Percentiles rank a stretch among this genome's conserved stretches.
phyloP scores from a whole-genome alignment of 495 filamentous ascomycete genomes.

The Penicillium ochrochloron region DNA sequence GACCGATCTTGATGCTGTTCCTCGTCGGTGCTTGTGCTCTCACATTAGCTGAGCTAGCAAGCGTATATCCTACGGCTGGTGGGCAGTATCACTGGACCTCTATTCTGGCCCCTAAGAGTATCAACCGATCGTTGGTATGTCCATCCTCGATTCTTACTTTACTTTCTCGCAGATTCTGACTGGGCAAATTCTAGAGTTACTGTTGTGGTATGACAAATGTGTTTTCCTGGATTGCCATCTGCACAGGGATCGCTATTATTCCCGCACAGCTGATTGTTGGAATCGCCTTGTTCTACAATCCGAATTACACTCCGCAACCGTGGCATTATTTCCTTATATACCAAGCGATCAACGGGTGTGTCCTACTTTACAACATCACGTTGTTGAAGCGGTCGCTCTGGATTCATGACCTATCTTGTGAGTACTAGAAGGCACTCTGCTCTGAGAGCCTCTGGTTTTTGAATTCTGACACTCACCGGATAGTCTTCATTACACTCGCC shows the following conservation, averaged over 20 bases:
- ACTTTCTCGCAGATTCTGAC: not conserved
- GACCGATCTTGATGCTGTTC: conserved; percentile 26
- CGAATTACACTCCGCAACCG: conserved; percentile 25
- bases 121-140: conserved; percentile 19
- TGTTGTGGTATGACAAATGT: conserved; percentile 33
- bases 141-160: not conserved
- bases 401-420: conserved; percentile 36
- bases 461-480: not conserved
- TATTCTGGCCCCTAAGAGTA: conserved; percentile 29
- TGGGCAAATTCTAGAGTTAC: conserved; percentile 26
- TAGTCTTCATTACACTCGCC: conserved; percentile 24
- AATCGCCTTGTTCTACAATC: conserved; percentile 29
- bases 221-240: conserved; percentile 33
- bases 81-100: conserved; percentile 51
- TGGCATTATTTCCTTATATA: conserved; percentile 49
- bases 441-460: not conserved
- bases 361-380: conserved; percentile 32
- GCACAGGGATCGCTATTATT: conserved; percentile 29
- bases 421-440: too few relatives aligned
- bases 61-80: conserved; percentile 56
- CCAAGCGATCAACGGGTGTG: conserved; percentile 34
- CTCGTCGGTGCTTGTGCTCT: conserved; percentile 38
- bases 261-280: conserved; percentile 28
- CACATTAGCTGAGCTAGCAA: conserved; percentile 53
- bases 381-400: conserved; percentile 29